A percentile compares a stretch with the other conserved stretches of the same genome.
phyloP scores from a whole-genome alignment of 2,329 filamentous ascomycete genomes.

The Tympanopsis confertula region DNA sequence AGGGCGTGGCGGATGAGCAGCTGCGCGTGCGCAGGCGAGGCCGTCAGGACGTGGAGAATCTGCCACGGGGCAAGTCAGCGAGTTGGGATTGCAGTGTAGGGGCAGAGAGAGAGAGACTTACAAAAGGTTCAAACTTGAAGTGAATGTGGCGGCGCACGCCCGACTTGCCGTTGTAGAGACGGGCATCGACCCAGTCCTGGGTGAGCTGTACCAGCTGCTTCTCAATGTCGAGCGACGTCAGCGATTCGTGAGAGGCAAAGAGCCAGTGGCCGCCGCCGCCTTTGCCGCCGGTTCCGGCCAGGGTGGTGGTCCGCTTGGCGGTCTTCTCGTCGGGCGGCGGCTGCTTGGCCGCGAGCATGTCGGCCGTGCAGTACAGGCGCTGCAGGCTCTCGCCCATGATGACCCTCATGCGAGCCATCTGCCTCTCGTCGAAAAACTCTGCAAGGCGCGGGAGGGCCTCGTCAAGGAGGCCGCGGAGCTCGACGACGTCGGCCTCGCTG shows the following conservation, averaged over 20 bases:
- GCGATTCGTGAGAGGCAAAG: slow-evolving; percentile 51
- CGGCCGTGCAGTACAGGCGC: too few species aligned
- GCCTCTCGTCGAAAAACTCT: too few species aligned
- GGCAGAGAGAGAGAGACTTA: slow-evolving; percentile 19
- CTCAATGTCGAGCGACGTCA: slow-evolving; percentile 14
- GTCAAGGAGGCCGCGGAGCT: too few species aligned
- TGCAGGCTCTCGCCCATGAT: too few species aligned
- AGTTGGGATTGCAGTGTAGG: neutral
- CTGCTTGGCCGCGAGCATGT: too few species aligned
- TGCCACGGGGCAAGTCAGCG: slow-evolving; percentile 13
- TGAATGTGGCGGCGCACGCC: slow-evolving; percentile 27
- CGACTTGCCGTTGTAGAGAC: slow-evolving; percentile 5
- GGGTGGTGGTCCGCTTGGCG: slow-evolving; percentile 3
- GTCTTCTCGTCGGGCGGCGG: neutral
- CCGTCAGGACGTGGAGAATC: slow-evolving; percentile 59
- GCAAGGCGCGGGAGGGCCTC: too few species aligned
- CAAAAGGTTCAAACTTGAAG: slow-evolving; percentile 62
- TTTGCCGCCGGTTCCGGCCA: slow-evolving; percentile 46
- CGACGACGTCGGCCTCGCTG: too few species aligned
- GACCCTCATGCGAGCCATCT: too few species aligned
- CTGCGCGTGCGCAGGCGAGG: slow-evolving; percentile 45
- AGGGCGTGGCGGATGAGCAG: slow-evolving; percentile 45
- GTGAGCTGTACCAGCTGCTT: slow-evolving; percentile 2
- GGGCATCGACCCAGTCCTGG: slow-evolving; percentile 14
- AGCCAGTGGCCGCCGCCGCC: slow-evolving; percentile 53